Evolutionary conservation across 306 rosid species (phyloP).

Genomic region (Fagus crenata): DNA sequence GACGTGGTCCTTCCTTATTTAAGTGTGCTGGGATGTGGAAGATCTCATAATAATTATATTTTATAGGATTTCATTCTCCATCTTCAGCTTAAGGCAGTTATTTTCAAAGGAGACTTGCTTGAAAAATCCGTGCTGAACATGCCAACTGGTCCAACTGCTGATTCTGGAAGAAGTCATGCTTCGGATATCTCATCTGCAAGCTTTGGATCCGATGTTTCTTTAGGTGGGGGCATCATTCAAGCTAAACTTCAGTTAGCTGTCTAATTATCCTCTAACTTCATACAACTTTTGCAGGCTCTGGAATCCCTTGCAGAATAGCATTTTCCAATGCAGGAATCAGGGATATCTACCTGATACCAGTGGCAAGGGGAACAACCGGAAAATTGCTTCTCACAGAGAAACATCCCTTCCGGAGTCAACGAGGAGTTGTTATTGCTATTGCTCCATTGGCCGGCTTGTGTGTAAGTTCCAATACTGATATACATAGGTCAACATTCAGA

Average conservation of each 20-base stretch:
- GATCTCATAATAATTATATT: constrained; percentile 32
- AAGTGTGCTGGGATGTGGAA: constrained; percentile 1
- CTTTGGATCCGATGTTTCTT: constrained; percentile 80
- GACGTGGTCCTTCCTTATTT: constrained; percentile 19
- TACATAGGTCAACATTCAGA: constrained; percentile 9
- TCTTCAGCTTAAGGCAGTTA: constrained; percentile 59
- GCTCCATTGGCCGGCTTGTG: constrained; percentile 76
- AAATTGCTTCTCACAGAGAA: constrained; percentile 75
- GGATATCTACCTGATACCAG: constrained; percentile 64
- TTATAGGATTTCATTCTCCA: constrained; percentile 69
- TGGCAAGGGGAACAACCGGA: constrained; percentile 50
- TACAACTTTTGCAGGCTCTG: constrained; percentile 51
- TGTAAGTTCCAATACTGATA: constrained; percentile 48
- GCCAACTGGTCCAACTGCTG: constrained; percentile 37
- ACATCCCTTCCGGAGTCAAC: constrained; percentile 78
- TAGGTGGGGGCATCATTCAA: constrained; percentile 50
- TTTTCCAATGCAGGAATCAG: constrained; percentile 79
- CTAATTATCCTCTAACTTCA: constrained; percentile 9
- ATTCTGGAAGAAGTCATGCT: constrained; percentile 42
- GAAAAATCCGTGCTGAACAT: constrained; percentile 44
- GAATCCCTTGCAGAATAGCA: constrained; percentile 70
- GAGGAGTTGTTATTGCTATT: constrained; percentile 80
- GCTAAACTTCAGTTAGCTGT: constrained; percentile 5
- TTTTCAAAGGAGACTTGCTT: constrained; percentile 46
- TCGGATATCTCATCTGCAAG: constrained; percentile 63